Percentiles rank a stretch among this genome's conserved stretches.
Conservation (phyloP, 352 stramenopile genomes). For the Hyaloperonospora brassicae region DNA sequence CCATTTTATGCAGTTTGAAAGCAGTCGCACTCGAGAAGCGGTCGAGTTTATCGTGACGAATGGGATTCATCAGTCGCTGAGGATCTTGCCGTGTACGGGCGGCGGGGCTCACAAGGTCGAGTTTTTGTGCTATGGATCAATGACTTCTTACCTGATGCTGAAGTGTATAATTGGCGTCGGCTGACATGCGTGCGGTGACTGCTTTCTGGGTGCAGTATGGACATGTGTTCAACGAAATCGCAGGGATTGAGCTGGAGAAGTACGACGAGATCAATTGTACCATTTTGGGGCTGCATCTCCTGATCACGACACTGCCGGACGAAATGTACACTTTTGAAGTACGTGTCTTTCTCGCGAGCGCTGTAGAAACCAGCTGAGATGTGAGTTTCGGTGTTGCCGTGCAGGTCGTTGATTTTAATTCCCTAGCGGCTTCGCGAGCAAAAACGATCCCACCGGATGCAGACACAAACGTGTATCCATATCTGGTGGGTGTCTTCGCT, state of each 20-base stretch:
- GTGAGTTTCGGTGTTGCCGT: not conserved
- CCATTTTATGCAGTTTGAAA: constrained; percentile 92
- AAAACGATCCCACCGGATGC: constrained; percentile 74
- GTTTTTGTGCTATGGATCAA: too few species aligned
- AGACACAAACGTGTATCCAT: constrained; percentile 76
- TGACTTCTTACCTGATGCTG: too few species aligned
- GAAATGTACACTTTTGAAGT: constrained; percentile 98
- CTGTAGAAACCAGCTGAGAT: constrained; percentile 7
- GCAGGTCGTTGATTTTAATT: constrained; percentile 75
- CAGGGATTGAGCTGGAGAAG: constrained; percentile 77
- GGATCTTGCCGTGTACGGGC: constrained; percentile 69
- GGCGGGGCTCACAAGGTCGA: constrained; percentile 77
- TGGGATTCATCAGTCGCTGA: constrained; percentile 75
- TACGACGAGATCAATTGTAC: constrained; percentile 95
- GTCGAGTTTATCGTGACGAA: constrained; percentile 71
- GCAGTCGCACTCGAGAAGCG: constrained; percentile 59
- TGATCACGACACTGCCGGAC: constrained; percentile 91
- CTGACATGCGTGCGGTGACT: not conserved
- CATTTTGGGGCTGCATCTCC: constrained; percentile 95
- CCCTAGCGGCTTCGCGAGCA: constrained; percentile 60
- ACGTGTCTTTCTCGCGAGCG: not conserved
- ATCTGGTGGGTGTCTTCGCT: constrained; percentile 47
- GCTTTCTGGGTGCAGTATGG: constrained; percentile 41
- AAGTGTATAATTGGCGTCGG: not conserved
- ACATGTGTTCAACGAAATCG: constrained; percentile 55